phyloP scores from a whole-genome alignment of 345 rosid genomes.

The Citrus hindsii region DNA sequence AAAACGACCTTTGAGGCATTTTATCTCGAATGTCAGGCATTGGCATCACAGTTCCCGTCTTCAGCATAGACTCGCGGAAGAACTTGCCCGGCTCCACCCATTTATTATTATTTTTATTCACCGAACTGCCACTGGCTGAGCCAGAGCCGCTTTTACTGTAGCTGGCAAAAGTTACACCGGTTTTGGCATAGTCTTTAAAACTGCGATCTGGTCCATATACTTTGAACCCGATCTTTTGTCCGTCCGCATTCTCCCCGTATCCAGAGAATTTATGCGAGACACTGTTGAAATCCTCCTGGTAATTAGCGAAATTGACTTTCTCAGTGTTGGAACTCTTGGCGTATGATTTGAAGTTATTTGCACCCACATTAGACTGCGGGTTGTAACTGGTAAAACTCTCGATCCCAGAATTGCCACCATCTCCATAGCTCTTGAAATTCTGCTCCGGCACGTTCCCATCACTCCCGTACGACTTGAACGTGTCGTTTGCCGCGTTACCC shows the following conservation, averaged over 20 bases:
- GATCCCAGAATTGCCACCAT: constrained; percentile 37
- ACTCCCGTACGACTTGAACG: constrained; percentile 65
- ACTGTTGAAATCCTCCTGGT: constrained; percentile 45
- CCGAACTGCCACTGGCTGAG: constrained; percentile 31
- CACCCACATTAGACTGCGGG: constrained; percentile 49
- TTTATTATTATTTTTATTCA: constrained; percentile 23
- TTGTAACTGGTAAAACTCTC: constrained; percentile 50
- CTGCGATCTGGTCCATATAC: constrained; percentile 40
- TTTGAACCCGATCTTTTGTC: constrained; percentile 37
- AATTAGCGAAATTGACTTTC: constrained; percentile 42
- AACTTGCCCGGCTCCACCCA: constrained; percentile 87
- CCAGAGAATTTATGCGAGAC: constrained; percentile 49
- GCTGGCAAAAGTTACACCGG: constrained; percentile 41
- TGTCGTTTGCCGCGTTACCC: constrained; percentile 50
- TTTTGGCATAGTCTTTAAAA: constrained; percentile 48
- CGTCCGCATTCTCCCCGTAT: constrained; percentile 43
- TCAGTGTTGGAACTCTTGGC: constrained; percentile 46
- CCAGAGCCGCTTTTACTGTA: constrained; percentile 22
- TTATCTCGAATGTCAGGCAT: constrained; percentile 87
- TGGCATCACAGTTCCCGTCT: constrained; percentile 58
- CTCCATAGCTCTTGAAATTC: constrained; percentile 55
- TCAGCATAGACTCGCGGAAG: constrained; percentile 64
- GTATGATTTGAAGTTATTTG: constrained; percentile 59
- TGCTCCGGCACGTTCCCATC: constrained; percentile 63
- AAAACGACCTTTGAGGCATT: constrained; percentile 88